Conservation (phyloP, 768 basidiomycete genomes). For the Inosperma sp. region DNA sequence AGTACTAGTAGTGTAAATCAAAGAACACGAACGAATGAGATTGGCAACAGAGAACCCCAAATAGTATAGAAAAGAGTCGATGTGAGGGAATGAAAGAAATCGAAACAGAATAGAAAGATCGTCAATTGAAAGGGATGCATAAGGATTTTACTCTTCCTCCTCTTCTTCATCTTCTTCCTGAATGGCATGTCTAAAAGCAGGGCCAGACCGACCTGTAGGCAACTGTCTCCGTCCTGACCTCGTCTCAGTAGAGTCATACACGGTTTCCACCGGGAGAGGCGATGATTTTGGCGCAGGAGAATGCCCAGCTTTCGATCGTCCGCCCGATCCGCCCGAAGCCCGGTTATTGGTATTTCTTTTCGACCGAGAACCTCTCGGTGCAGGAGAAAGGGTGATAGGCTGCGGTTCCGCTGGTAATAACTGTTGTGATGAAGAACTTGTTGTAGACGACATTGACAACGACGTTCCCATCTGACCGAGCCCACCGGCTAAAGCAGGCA, state of each 20-base stretch:
- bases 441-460: constrained; percentile 21
- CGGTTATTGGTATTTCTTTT: constrained; percentile 25
- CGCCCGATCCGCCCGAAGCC: constrained; percentile 22
- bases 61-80: not conserved
- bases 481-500: constrained; percentile 69
- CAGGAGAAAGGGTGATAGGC: constrained; percentile 46
- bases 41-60: not conserved
- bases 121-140: not conserved
- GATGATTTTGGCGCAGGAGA: constrained; percentile 59
- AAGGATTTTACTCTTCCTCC: constrained; percentile 53
- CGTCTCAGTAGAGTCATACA: constrained; percentile 45
- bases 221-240: constrained; percentile 63
- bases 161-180: constrained; percentile 87
- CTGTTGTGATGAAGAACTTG: constrained; percentile 7
- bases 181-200: constrained; percentile 65
- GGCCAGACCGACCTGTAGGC: constrained; percentile 62
- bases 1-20: too few species aligned
- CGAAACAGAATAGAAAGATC: not conserved
- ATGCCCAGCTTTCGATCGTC: constrained; percentile 47
- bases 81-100: not conserved
- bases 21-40: not conserved
- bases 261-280: constrained; percentile 51
- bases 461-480: constrained; percentile 58
- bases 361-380: constrained; percentile 43
- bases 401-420: constrained; percentile 31